A percentile compares a stretch with the other conserved stretches of the same genome.
Conservation (phyloP, 78 protist genomes). For the Dictyostelium citrinum region DNA sequence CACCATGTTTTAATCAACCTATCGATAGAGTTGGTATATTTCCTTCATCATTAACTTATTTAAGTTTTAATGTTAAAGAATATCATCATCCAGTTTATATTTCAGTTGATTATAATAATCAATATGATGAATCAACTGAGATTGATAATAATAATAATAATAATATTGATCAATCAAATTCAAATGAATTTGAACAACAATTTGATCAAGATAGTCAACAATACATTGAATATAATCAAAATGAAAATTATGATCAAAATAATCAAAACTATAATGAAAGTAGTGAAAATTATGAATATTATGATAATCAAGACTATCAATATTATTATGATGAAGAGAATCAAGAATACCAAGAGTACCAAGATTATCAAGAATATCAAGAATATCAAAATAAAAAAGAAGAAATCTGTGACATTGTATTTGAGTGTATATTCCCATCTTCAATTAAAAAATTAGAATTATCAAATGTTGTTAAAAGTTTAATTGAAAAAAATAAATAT, state of each 20-base stretch:
- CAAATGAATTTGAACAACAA: not conserved
- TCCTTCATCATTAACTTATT: not conserved
- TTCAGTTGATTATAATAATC: not conserved
- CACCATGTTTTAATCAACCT: not conserved
- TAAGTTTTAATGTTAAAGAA: not conserved
- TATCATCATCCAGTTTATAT: not conserved
- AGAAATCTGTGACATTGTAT: not conserved
- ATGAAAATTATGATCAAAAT: too few species aligned
- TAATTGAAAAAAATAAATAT: not conserved
- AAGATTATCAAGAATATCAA: not conserved
- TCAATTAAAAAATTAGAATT: not conserved
- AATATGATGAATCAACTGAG: not conserved
- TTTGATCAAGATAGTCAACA: not conserved
- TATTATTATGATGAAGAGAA: not conserved
- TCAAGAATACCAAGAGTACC: not conserved
- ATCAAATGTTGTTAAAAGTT: not conserved
- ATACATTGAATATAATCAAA: not conserved
- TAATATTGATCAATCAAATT: not conserved
- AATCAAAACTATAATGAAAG: too few species aligned
- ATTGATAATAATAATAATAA: not conserved
- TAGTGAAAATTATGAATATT: not conserved
- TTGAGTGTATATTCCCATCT: not conserved
- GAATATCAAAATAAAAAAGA: not conserved
- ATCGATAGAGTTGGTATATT: not conserved
- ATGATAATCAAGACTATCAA: not conserved